These are phyloP conservation scores for Fusarium sp. DNA, from an alignment of 2,329 filamentous ascomycete species.

Conservation along the genomic window DNA sequence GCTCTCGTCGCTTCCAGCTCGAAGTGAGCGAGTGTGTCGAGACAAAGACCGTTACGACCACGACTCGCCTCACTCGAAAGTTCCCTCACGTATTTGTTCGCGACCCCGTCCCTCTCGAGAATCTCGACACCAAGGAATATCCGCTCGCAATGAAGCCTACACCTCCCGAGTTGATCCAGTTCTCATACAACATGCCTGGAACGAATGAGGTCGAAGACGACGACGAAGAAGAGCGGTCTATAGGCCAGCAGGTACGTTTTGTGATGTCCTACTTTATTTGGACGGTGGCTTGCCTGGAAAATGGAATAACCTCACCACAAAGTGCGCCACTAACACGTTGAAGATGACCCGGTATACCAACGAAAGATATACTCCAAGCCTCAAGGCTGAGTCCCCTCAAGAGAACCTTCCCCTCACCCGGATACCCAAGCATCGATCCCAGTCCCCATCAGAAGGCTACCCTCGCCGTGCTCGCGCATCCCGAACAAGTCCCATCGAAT, in stretches of 20 bases:
- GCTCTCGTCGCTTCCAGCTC: conserved; percentile 61
- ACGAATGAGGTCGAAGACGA: conserved; percentile 45
- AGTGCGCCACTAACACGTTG: conserved; percentile 13
- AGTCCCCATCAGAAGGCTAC: conserved; percentile 51
- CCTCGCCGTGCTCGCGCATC: conserved; percentile 47
- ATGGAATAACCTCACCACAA: not conserved
- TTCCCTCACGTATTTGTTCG: conserved; percentile 88
- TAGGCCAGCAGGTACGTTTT: conserved; percentile 38
- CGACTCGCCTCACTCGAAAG: conserved; percentile 85
- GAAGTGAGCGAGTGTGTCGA: conserved; percentile 74
- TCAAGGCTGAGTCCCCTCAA: conserved; percentile 44
- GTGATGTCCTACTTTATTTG: not conserved
- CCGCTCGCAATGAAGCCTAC: conserved; percentile 87
- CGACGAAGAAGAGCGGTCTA: conserved; percentile 33
- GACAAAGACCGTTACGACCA: conserved; percentile 85
- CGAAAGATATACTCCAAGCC: conserved; percentile 42
- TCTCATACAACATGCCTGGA: conserved; percentile 75
- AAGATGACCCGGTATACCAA: conserved; percentile 38
- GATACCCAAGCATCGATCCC: conserved; percentile 46
- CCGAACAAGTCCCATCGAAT: conserved; percentile 47
- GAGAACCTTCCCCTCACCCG: conserved; percentile 44
- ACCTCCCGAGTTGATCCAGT: conserved; percentile 80
- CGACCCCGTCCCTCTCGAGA: conserved; percentile 75
- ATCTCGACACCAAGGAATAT: conserved; percentile 89
- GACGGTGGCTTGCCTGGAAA: not conserved